Base-by-base conservation (phyloP, 2,329 filamentous ascomycete genomes). In the Periglandula ipomoeae region DNA sequence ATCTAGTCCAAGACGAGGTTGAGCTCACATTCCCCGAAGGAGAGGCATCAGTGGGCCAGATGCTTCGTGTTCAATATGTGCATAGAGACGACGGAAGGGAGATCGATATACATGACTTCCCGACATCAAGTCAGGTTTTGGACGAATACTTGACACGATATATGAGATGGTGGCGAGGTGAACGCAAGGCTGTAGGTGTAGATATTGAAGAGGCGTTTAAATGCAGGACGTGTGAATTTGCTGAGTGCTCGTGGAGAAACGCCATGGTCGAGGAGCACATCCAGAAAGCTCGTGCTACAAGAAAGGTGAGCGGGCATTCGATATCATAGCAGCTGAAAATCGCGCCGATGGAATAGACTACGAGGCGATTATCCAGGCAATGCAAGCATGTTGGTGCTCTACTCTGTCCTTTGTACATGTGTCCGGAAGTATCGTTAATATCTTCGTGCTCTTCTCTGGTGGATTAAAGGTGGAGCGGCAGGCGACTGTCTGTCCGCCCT, bases 161-260 rank as follows among this genome's bases (percentile, higher is more conserved):
- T 54, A 81, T 96, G 77, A 64, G 74, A n/a, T 96, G 89, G 89
- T 97, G 91, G 91, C 80, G 78, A 27, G 91, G 90, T 1, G 73
- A 85, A 57, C 72, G 90, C 15, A 68, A 76, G 44, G 81, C 89
- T 0, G 73, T 75, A 7, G 91, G 91, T 0, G 90, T 96, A 3
- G 74, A 79, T 6, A 76, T 94, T 6, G 84, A 90, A 59, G 90
- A 96, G 57, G 87, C 88, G 0, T 95, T 85, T 67, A 97, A 96
- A 64, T 97, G 91, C 62, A 71, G 81, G 19, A 80, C 75, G 22
- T 97, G 91, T 60, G 89, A 95, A 55, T 96, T 96, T 64, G 79
- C 76, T 0, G 82, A 71, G 2, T 97, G 91, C 63, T 75, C 77
- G 11, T 97, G 91, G 91, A 74, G 90, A 34, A 73, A 76, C 56